Evolutionary conservation across 2,329 filamentous ascomycete genomes (phyloP).

Genomic region (Pseudogymnoascus sp.): DNA sequence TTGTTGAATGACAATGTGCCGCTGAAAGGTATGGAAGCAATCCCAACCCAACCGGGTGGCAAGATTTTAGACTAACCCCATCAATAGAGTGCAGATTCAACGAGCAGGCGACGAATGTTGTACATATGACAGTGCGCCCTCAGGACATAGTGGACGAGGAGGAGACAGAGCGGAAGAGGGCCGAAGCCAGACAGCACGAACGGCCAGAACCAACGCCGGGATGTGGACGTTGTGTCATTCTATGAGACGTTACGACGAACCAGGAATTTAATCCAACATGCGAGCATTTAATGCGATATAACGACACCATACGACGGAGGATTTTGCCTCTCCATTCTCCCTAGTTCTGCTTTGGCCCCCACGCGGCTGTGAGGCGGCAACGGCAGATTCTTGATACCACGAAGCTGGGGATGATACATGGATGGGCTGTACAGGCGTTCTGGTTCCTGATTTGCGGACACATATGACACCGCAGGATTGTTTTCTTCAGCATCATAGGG

Average conservation of each 20-base stretch:
- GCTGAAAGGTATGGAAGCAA: slow-evolving; percentile 59
- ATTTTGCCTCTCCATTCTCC: slow-evolving; percentile 2
- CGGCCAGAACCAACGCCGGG: slow-evolving; percentile 46
- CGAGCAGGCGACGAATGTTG: slow-evolving; percentile 65
- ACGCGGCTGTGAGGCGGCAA: background rate
- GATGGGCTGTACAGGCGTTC: slow-evolving; percentile 6
- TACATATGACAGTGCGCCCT: slow-evolving; percentile 91
- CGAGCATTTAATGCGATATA: slow-evolving; percentile 8
- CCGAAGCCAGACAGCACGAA: slow-evolving; percentile 35
- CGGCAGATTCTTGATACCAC: background rate
- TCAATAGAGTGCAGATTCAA: slow-evolving; percentile 63
- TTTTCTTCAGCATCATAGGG: background rate
- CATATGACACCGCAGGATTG: slow-evolving; percentile 1
- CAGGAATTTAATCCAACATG: slow-evolving; percentile 1
- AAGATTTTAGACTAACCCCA: slow-evolving; percentile 29
- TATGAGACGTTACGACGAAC: slow-evolving; percentile 33
- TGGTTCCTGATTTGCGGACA: background rate
- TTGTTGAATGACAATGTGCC: slow-evolving; percentile 81
- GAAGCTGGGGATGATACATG: background rate
- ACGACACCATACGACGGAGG: slow-evolving; percentile 5
- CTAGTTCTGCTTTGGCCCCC: background rate
- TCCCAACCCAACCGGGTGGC: background rate
- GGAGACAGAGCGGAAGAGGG: slow-evolving; percentile 24
- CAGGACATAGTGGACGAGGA: slow-evolving; percentile 75
- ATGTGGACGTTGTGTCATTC: slow-evolving; percentile 53